Base-by-base conservation (phyloP, 768 basidiomycete species). In the Punctularia strigosozonata region DNA sequence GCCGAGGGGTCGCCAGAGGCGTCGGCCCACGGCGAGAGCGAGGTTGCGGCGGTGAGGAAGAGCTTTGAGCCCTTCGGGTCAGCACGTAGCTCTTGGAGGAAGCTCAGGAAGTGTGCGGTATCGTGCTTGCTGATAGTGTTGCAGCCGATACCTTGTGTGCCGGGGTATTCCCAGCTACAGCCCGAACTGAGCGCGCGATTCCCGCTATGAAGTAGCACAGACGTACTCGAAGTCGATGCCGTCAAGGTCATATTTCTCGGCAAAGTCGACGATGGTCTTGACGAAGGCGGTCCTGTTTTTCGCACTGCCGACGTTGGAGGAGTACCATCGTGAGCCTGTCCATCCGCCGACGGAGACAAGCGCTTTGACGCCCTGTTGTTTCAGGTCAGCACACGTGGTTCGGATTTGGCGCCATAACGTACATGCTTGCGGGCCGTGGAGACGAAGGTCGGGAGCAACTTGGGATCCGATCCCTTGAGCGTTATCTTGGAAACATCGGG, bases 151-250 rank as follows among this genome's bases (percentile, higher is more conserved):
- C 87, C 88, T 32, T 61, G 62, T 8, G 60, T 60, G 26, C 66
- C 73, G 25, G 89, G 90, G 53, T 87, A 94, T 55, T 91, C 89
- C 88, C 87, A 90, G 52, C 84, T 85, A 36, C 35, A 31, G 31
- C 41, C 31, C n/a, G 36, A 39, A 18, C 25, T 25, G 5, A 26
- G 5, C n/a, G 2, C 12, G 23, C 21, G 8, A 2, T 5, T 0
- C 24, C 4, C 34, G 31, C 18, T 17, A 35, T 33, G 1, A 15
- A 20, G 10, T 22, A 7, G 3, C 10, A 15, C 13, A 25, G 4
- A 61, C 75, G 28, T 50, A 77, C 77, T 80, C 80, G 40, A 81
- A 75, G 46, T 82, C 78, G 31, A 82, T 57, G n/a, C 79, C 79
- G 45, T 73, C 66, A 13, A 84, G 60, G 1, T 64, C 48, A 47